Percentiles rank a stretch among this genome's conserved stretches.
Evolutionary conservation across 257 asterid genomes (phyloP).

Genomic region (Thymus quinquecostatus): DNA sequence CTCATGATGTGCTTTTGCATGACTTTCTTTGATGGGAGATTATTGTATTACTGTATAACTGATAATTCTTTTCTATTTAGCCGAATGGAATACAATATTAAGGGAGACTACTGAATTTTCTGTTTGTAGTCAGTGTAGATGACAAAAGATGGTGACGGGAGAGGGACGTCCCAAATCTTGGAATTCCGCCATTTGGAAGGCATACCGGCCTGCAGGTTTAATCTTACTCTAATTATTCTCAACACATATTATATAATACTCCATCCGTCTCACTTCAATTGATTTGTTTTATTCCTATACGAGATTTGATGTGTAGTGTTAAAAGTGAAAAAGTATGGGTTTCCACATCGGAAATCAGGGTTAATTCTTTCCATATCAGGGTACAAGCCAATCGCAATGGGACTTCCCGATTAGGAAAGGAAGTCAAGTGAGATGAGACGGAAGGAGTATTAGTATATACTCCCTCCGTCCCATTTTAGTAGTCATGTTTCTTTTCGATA

Average conservation of each 20-base stretch:
- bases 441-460: too few relatives aligned
- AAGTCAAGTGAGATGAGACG: too few relatives aligned
- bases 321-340: too few relatives aligned
- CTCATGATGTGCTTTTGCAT: conserved; percentile 25
- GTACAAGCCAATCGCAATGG: too few relatives aligned
- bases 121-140: conserved; percentile 50
- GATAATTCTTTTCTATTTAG: conserved; percentile 35
- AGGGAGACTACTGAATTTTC: conserved; percentile 30
- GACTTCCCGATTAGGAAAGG: too few relatives aligned
- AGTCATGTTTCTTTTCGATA: too few relatives aligned
- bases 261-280: too few relatives aligned
- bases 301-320: too few relatives aligned
- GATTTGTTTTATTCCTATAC: too few relatives aligned
- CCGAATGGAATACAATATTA: conserved; percentile 33
- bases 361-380: too few relatives aligned
- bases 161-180: conserved; percentile 43
- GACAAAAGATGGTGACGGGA: conserved; percentile 37
- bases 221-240: conserved; percentile 1
- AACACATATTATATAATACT: neutral
- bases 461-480: too few relatives aligned
- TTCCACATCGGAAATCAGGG: too few relatives aligned
- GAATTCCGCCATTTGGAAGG: conserved; percentile 79
- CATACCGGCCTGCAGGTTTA: conserved; percentile 49
- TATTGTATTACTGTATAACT: neutral
- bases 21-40: conserved; percentile 9